Percentiles rank a stretch among this genome's conserved stretches.
Evolutionary conservation across 371 early-diverging fungal genomes (phyloP).

Genomic region (Mucor racemosus): DNA sequence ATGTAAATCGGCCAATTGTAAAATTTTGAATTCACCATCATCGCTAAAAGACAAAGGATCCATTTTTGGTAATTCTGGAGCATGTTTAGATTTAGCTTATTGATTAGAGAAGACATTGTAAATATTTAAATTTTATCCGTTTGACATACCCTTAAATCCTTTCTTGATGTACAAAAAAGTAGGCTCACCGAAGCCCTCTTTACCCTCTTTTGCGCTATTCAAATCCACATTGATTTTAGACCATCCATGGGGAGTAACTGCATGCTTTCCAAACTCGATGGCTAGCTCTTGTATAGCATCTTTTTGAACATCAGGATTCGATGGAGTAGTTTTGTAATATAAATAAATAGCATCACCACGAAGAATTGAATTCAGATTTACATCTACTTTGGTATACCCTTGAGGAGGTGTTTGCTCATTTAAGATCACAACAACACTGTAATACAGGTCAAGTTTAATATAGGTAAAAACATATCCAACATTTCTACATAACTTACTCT

Average conservation of each 20-base stretch:
- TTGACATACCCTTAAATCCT: conserved; percentile 34
- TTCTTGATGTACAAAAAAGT: conserved; percentile 34
- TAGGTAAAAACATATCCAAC: no score
- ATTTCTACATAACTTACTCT: conserved; percentile 31
- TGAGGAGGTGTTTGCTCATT: conserved; percentile 46
- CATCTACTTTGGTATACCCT: conserved; percentile 42
- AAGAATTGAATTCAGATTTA: conserved; percentile 38
- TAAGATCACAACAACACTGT: conserved; percentile 35
- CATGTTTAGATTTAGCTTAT: neutral
- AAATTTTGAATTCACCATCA: conserved; percentile 56
- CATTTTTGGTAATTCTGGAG: conserved; percentile 27
- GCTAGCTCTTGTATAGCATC: conserved; percentile 38
- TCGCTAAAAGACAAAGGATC: conserved; percentile 42
- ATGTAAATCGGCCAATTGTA: conserved; percentile 61
- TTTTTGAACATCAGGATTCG: conserved; percentile 18
- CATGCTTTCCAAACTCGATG: conserved; percentile 36
- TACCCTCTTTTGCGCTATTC: conserved; percentile 35
- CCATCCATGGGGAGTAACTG: conserved; percentile 43
- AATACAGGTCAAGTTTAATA: neutral
- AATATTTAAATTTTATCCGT: neutral
- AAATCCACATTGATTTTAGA: conserved; percentile 35
- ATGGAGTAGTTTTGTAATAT: conserved; percentile 33
- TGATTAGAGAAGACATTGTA: no score
- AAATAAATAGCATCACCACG: conserved; percentile 45
- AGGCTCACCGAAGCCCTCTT: conserved; percentile 43